Evolutionary conservation across 2,329 filamentous ascomycete species (phyloP), one percentile per base, ranked within the genome.

Genomic region (Ophiostoma sp.): DNA sequence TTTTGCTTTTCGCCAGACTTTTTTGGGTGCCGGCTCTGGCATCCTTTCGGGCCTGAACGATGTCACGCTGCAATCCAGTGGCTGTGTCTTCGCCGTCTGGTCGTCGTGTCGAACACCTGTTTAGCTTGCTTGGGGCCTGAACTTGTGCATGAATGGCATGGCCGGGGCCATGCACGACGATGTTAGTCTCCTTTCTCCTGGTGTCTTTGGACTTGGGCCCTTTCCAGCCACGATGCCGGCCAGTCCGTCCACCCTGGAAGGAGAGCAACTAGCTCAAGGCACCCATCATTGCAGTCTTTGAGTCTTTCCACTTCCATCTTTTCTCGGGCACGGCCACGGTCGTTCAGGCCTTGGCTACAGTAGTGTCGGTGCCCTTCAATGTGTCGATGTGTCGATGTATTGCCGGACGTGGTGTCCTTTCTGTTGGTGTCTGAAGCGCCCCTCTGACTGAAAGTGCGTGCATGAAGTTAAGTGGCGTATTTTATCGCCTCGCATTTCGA

Each of bases 191-290:
- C 61, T 25, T 8, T 9, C 22, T 12, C 31, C n/a, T 19, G 61
- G 22, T 45, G 3, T 36, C 33, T 36, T 22, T 45, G 3, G 3
- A n/a, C n/a, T 8, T n/a, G 17, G 17, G 11, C 11, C 15, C 8
- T n/a, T 39, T 12, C 17, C 19, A 39, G 22, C 63, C 63, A 66
- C 63, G 63, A 66, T 66, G 63, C 63, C 63, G 63, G 63, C 22
- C 63, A 19, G 63, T 66, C 63, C 39, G 39, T 31, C 22, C 8
- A 19, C 11, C 6, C 22, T 2, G 12, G 39, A 45, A 1, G 39
- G 15, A 12, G 3, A 19, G 42, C 22, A 8, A 48, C 33, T 22
- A 25, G 19, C 33, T 25, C 59, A 64, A 64, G 59, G 59, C 36
- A 64, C 33, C 59, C 33, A 42, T n/a, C 4, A 22, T 22, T n/a